A percentile compares a stretch with the other conserved stretches of the same genome.
Conservation (phyloP, 1,284 basidiomycete genomes). For the Puccinia coronata region DNA sequence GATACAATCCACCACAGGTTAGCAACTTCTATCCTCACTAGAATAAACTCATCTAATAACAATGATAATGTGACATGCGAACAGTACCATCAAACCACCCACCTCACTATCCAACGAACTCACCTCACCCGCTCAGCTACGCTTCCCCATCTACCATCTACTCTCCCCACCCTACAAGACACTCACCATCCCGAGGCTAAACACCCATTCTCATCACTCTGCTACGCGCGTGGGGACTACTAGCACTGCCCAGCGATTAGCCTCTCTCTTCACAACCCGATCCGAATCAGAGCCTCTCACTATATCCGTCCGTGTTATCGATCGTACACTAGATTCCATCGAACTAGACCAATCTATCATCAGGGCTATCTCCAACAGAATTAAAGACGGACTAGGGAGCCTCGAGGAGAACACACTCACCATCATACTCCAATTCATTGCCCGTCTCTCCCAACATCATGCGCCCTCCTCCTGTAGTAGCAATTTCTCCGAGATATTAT, state of each 20-base stretch:
- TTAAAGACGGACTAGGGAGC: slow-evolving; percentile 38
- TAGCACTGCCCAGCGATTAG: slow-evolving; percentile 39
- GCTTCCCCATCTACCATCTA: slow-evolving; percentile 33
- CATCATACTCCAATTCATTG: slow-evolving; percentile 16
- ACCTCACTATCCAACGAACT: slow-evolving; percentile 42
- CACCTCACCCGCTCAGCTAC: slow-evolving; percentile 15
- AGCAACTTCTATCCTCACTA: neutral
- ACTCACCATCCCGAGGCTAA: slow-evolving; percentile 31
- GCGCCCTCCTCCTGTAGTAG: neutral
- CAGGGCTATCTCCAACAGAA: slow-evolving; percentile 13
- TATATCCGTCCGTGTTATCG: slow-evolving; percentile 2
- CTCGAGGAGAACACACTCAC: slow-evolving; percentile 32
- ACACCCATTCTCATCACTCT: too few species aligned
- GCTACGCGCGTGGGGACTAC: too few species aligned
- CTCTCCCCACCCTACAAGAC: neutral
- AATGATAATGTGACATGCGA: neutral
- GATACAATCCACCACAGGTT: neutral
- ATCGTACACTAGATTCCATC: neutral
- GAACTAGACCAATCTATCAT: slow-evolving; percentile 34
- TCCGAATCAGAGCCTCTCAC: slow-evolving; percentile 23
- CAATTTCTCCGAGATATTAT: too few species aligned
- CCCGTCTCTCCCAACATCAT: slow-evolving; percentile 8
- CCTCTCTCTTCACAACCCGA: slow-evolving; percentile 40
- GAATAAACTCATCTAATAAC: neutral
- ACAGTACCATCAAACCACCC: slow-evolving; percentile 34